These are phyloP conservation scores for Meyerozyma elateridarum DNA, from an alignment of 1,139 yeast species.

Conservation along the genomic window DNA sequence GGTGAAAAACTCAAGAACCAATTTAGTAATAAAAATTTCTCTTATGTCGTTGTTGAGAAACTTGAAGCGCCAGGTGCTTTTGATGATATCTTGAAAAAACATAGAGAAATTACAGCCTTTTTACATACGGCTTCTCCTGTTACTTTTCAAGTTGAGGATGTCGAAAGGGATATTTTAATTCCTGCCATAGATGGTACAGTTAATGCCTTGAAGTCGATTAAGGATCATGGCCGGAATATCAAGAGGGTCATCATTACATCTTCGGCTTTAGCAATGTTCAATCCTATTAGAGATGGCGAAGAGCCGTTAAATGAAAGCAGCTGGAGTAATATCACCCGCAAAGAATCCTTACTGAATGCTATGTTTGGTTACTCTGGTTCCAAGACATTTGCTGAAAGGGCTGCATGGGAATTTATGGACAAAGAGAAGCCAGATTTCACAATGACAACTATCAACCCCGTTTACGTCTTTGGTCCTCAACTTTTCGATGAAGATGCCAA, in stretches of 20 bases:
- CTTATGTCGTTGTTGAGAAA: constrained; percentile 33
- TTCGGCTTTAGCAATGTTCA: constrained; percentile 19
- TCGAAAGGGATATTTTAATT: constrained; percentile 12
- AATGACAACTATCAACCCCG: constrained; percentile 26
- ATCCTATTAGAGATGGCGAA: constrained; percentile 17
- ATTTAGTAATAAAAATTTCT: constrained; percentile 15
- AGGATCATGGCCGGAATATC: constrained; percentile 18
- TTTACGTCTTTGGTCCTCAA: constrained; percentile 41
- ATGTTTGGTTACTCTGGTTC: constrained; percentile 28
- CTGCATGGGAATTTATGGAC: constrained; percentile 29
- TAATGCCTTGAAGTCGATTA: constrained; percentile 25
- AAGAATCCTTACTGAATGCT: constrained; percentile 11
- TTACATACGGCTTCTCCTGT: constrained; percentile 44
- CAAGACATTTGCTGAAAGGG: constrained; percentile 26
- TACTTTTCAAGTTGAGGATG: constrained; percentile 16
- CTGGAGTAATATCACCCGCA: constrained; percentile 11
- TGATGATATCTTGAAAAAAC: constrained; percentile 26
- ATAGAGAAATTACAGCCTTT: constrained; percentile 27
- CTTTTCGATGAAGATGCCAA: constrained; percentile 17
- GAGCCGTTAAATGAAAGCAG: constrained; percentile 8
- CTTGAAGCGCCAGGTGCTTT: constrained; percentile 30
- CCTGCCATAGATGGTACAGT: constrained; percentile 13
- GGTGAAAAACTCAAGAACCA: constrained; percentile 18
- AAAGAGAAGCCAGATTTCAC: constrained; percentile 15
- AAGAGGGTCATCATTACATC: constrained; percentile 18